Conservation (phyloP, 768 basidiomycete species). For the Xerocomellus dryophilus region DNA sequence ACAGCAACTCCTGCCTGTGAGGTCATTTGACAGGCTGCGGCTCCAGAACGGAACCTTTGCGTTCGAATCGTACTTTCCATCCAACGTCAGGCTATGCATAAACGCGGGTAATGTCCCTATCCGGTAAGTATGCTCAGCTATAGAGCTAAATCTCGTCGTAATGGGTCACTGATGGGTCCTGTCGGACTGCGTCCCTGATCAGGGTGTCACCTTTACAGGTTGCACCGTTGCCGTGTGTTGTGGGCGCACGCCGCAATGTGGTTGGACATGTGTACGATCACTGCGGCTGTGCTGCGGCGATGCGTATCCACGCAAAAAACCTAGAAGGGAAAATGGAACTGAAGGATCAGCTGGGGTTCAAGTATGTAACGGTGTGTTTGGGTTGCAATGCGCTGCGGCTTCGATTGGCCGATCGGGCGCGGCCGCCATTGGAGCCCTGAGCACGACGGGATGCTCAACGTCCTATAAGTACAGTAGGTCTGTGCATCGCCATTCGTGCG, state of each 20-base stretch:
- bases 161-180: too few relatives aligned
- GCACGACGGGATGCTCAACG: neutral
- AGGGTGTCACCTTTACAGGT: neutral
- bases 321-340: neutral
- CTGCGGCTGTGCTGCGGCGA: too few relatives aligned
- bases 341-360: neutral
- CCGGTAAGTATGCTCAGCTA: neutral
- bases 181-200: neutral
- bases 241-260: neutral
- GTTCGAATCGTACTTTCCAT: neutral
- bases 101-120: neutral
- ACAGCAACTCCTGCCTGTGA: neutral
- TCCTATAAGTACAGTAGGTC: neutral
- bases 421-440: too few relatives aligned
- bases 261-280: too few relatives aligned
- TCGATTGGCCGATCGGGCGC: too few relatives aligned
- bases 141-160: neutral
- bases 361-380: too few relatives aligned
- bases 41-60: neutral
- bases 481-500: neutral
- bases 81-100: neutral
- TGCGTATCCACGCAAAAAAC: neutral
- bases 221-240: neutral
- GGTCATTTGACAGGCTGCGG: neutral
- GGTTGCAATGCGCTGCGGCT: neutral